Percentiles rank a stretch among this genome's conserved stretches.
phyloP scores from a whole-genome alignment of 768 basidiomycete species.

The Phlebiopsis gigantea region DNA sequence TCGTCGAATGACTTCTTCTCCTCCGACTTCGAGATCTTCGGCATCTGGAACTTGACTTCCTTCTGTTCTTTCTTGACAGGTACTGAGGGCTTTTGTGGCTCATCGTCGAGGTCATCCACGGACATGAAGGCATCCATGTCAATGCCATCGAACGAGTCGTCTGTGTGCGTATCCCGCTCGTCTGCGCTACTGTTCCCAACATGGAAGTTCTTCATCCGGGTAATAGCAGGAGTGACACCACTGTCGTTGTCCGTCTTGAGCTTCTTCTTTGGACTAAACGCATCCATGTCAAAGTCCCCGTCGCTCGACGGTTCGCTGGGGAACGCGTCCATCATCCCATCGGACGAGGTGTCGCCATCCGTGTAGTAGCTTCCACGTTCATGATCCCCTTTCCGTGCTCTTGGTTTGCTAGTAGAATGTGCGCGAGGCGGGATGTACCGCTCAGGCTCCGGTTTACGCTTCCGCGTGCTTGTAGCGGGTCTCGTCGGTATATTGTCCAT shows the following conservation, averaged over 20 bases:
- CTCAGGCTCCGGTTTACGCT: conserved; percentile 60
- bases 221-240: conserved; percentile 48
- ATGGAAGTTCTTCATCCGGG: conserved; percentile 49
- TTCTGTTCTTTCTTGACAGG: conserved; percentile 22
- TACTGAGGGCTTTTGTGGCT: conserved; percentile 16
- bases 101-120: conserved; percentile 44
- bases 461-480: conserved; percentile 40
- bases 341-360: conserved; percentile 25
- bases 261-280: conserved; percentile 70
- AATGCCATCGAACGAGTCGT: conserved; percentile 45
- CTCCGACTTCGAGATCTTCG: conserved; percentile 16
- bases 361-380: conserved; percentile 8
- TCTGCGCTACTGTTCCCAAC: conserved; percentile 5
- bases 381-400: conserved; percentile 10
- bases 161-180: conserved; percentile 35
- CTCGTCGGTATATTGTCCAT: conserved; percentile 51
- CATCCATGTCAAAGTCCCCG: conserved; percentile 31
- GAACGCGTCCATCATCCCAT: conserved; percentile 24
- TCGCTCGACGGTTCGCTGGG: conserved; percentile 44
- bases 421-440: conserved; percentile 7
- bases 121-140: conserved; percentile 58
- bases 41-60: conserved; percentile 15
- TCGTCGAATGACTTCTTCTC: conserved; percentile 42
- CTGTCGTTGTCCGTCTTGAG: conserved; percentile 36
- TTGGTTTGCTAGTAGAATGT: conserved; percentile 13